A percentile compares a stretch with the other conserved stretches of the same genome.
Evolutionary conservation across 2,329 filamentous ascomycete genomes (phyloP).

Genomic region (Phyllosticta ampelicida): DNA sequence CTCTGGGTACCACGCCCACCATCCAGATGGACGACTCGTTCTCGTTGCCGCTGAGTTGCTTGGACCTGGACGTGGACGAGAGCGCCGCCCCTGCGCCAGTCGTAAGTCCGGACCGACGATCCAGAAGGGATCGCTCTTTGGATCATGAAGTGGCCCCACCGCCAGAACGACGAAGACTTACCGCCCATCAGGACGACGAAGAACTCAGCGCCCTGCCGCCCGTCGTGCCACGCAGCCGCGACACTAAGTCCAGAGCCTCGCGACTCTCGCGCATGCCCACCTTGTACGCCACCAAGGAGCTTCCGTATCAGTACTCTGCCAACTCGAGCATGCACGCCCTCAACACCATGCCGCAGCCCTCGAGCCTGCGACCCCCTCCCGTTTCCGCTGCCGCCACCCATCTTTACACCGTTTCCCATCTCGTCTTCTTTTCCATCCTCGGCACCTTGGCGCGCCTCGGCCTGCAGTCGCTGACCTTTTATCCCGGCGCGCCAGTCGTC

Average conservation of each 20-base stretch:
- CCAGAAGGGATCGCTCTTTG: background rate
- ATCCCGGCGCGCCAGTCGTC: conserved; percentile 63
- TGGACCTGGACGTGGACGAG: conserved; percentile 11
- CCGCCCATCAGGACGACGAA: background rate
- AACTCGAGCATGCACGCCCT: background rate
- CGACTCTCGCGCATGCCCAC: background rate
- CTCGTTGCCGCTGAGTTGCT: conserved; percentile 16
- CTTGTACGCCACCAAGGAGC: background rate
- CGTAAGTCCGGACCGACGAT: background rate
- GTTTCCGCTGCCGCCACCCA: conserved; percentile 22
- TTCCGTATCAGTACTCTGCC: background rate
- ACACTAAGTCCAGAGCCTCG: background rate
- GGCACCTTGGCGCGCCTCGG: conserved; percentile 78
- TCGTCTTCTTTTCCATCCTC: conserved; percentile 74
- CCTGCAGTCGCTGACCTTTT: conserved; percentile 66
- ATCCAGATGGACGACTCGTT: conserved; percentile 11
- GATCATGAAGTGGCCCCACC: background rate
- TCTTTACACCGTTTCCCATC: conserved; percentile 61
- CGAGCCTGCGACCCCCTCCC: background rate
- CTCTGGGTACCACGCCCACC: background rate
- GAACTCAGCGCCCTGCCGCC: conserved; percentile 8
- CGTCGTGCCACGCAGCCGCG: conserved; percentile 3
- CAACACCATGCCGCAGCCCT: background rate
- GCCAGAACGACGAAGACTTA: background rate
- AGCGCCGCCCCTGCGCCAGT: conserved; percentile 10